Evolutionary conservation across 225 moss, liverwort and hornwort genomes (phyloP).

Genomic region (Thuidium tamariscinum): DNA sequence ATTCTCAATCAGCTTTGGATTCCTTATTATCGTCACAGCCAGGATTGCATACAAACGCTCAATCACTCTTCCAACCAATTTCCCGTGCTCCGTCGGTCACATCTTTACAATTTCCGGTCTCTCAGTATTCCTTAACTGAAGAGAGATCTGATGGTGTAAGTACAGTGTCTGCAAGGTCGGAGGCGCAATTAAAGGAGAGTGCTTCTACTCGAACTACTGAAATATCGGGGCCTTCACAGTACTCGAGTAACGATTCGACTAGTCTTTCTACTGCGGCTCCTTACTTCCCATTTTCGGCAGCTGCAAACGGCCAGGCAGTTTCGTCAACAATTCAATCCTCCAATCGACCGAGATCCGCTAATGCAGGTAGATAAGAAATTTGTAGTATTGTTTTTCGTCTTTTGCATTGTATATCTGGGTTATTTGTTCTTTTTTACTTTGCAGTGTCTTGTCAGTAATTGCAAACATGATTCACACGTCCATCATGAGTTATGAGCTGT

Average conservation of each 20-base stretch:
- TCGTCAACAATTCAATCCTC: slow-evolving; percentile 35
- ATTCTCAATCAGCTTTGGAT: slow-evolving; percentile 19
- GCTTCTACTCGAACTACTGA: slow-evolving; percentile 3
- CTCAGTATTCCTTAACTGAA: slow-evolving; percentile 13
- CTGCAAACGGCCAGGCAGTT: slow-evolving; percentile 52
- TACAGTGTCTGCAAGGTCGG: background rate
- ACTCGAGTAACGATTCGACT: slow-evolving; percentile 10
- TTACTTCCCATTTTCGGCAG: slow-evolving; percentile 49
- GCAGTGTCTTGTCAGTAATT: background rate
- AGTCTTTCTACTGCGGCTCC: slow-evolving; percentile 30
- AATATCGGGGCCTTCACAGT: background rate
- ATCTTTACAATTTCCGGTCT: background rate
- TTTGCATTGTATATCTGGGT: background rate
- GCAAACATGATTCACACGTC: background rate
- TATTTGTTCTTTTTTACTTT: background rate
- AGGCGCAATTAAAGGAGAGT: background rate
- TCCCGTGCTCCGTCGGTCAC: background rate
- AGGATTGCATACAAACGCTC: slow-evolving; percentile 9
- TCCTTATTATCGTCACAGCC: slow-evolving; percentile 25
- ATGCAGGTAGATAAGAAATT: slow-evolving; percentile 3
- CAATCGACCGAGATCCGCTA: slow-evolving; percentile 18
- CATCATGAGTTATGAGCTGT: background rate
- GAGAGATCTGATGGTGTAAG: slow-evolving; percentile 13
- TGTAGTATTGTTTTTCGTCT: background rate
- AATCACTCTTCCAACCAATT: slow-evolving; percentile 22